Percentiles rank a stretch among this genome's conserved stretches.
phyloP scores from a whole-genome alignment of 768 basidiomycete species.

The Boletus fagicola region DNA sequence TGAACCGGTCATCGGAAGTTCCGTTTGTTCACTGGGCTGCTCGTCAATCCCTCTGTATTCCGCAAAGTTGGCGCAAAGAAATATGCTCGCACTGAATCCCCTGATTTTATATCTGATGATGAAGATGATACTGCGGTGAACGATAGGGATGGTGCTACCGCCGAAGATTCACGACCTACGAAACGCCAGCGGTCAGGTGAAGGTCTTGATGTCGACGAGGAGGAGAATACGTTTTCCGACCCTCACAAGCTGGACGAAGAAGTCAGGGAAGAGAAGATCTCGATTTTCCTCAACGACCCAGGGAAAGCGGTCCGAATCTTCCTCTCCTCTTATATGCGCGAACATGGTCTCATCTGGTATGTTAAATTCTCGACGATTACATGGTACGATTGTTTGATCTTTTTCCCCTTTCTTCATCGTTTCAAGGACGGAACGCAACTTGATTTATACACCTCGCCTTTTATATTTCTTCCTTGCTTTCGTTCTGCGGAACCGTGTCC shows the following conservation, averaged over 20 bases:
- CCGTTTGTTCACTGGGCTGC: slow-evolving; percentile 58
- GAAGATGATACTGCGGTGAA: slow-evolving; percentile 20
- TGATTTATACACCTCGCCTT: slow-evolving; percentile 52
- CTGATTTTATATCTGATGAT: slow-evolving; percentile 36
- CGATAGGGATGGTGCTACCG: background rate
- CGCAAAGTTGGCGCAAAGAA: slow-evolving; percentile 34
- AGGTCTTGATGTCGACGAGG: slow-evolving; percentile 15
- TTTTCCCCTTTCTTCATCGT: background rate
- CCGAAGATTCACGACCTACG: slow-evolving; percentile 9
- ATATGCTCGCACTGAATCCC: slow-evolving; percentile 30
- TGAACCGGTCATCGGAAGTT: slow-evolving; percentile 43
- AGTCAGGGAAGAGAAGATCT: slow-evolving; percentile 43
- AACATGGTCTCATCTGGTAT: slow-evolving; percentile 71
- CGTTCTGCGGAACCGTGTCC: slow-evolving; percentile 52
- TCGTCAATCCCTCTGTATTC: slow-evolving; percentile 42
- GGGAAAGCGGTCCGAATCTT: slow-evolving; percentile 59
- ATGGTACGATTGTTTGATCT: background rate
- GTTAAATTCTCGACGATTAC: slow-evolving; percentile 13
- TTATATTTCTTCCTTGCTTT: slow-evolving; percentile 60
- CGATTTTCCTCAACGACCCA: slow-evolving; percentile 60
- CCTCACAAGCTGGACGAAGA: slow-evolving; percentile 34
- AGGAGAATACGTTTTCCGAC: slow-evolving; percentile 36
- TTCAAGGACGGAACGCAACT: slow-evolving; percentile 46
- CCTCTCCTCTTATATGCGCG: slow-evolving; percentile 65
- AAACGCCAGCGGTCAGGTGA: slow-evolving; percentile 30